Percentiles rank a stretch among this genome's conserved stretches.
Conservation (phyloP, 352 stramenopile species). For the Pythium grandisporangium region DNA sequence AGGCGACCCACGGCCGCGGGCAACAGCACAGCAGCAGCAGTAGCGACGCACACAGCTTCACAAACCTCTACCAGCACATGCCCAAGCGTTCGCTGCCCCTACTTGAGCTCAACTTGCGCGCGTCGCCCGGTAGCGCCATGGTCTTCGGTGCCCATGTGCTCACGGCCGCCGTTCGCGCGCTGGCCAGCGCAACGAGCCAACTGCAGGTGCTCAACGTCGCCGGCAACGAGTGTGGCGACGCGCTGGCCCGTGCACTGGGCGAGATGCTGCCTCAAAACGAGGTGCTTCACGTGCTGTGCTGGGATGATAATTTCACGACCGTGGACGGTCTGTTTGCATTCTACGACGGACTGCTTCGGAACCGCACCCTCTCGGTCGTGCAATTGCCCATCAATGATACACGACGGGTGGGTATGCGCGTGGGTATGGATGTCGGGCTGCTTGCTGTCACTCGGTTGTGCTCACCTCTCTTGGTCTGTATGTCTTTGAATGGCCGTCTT, state of each 20-base stretch:
- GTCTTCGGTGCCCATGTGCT: slow-evolving; percentile 52
- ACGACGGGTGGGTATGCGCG: slow-evolving; percentile 24
- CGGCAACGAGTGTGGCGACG: slow-evolving; percentile 64
- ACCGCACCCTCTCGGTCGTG: slow-evolving; percentile 56
- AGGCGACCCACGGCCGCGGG: background rate
- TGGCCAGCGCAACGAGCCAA: slow-evolving; percentile 22
- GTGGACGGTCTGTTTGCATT: slow-evolving; percentile 60
- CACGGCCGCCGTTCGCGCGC: slow-evolving; percentile 28
- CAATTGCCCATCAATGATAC: slow-evolving; percentile 77
- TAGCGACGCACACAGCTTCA: slow-evolving; percentile 4
- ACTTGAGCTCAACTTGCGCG: slow-evolving; percentile 51
- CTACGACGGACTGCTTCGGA: slow-evolving; percentile 46
- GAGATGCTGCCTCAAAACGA: slow-evolving; percentile 39
- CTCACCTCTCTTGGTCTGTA: too few species aligned
- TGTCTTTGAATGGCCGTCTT: background rate
- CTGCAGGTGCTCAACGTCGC: slow-evolving; percentile 67
- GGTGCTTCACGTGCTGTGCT: slow-evolving; percentile 56
- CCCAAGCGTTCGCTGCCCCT: slow-evolving; percentile 18
- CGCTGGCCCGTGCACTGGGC: slow-evolving; percentile 34
- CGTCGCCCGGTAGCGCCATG: slow-evolving; percentile 16
- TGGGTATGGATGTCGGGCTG: too few species aligned
- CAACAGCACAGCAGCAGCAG: background rate
- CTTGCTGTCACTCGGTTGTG: too few species aligned
- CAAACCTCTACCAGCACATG: slow-evolving; percentile 6
- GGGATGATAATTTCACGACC: slow-evolving; percentile 69